Base-by-base conservation (phyloP, 2,329 filamentous ascomycete genomes). In the Trichoderma oligosporum region DNA sequence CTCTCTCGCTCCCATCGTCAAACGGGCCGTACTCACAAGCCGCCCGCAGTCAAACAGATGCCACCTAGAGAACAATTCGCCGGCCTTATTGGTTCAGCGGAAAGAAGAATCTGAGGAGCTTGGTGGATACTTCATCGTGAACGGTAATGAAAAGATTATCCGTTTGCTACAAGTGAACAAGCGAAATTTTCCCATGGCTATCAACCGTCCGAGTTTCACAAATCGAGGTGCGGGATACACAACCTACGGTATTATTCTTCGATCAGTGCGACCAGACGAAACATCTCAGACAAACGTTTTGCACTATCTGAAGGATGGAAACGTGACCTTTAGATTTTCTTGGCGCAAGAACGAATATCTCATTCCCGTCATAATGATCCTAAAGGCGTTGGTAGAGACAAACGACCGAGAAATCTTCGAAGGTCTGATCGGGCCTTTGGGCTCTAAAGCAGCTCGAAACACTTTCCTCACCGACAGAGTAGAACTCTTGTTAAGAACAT, bases 311-410 rank as follows among this genome's bases (percentile, higher is more conserved):
- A 91, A 82, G 66, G 94, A 99, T 70, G 94, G 94, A 62, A 97
- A 97, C 72, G 86, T 97, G 66, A 97, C 91, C 0, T 96, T 99
- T 74, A 83, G 94, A 57, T 99, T 99, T 74, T 97, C 93, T 6
- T 99, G 93, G 93, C 83, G 92, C 64, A 99, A 99, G 75, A 91
- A 91, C 65, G 94, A 99, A 73, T 99, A 91, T 68, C 83, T 99
- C n/a, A 83, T 99, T 2, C 94, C 94, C 1, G 89, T 91, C 60
- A 86, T 97, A 82, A 97, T 99, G 93, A 85, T 99, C 31, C 76
- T 99, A 62, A 99, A 97, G 76, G 93, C 94, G 1, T 78, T 99
- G 48, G 83, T 94, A 2, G 93, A 99, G 72, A 99, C 94, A 14
- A 99, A 96, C 70, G 94, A 99, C 69, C 85, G 91, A 57, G 92